These are phyloP conservation scores for Phytophthora tubulina DNA, from an alignment of 352 stramenopile species.

Conservation along the genomic window DNA sequence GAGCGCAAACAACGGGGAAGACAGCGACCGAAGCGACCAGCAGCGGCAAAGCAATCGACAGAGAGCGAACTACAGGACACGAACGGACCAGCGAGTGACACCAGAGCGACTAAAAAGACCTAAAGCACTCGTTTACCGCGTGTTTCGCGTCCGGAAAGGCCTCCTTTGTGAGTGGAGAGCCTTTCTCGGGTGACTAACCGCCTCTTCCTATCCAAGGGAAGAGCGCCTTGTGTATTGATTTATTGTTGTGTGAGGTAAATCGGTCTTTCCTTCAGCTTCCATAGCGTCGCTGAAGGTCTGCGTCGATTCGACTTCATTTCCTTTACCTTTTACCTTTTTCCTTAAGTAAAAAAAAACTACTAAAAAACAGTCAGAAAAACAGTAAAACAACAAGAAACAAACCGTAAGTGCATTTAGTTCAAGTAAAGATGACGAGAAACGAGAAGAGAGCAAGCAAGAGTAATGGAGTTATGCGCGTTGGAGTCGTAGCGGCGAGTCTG, in stretches of 20 bases:
- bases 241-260: conserved; percentile 22
- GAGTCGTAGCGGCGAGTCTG: conserved; percentile 25
- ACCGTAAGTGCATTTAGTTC: conserved; percentile 25
- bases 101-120: conserved; percentile 9
- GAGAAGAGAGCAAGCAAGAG: conserved; percentile 21
- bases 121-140: neutral
- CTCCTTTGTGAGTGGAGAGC: conserved; percentile 26
- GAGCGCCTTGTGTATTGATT: conserved; percentile 16
- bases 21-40: conserved; percentile 26
- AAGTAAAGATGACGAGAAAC: conserved; percentile 25
- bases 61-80: conserved; percentile 12
- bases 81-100: conserved; percentile 6
- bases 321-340: conserved; percentile 6
- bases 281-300: conserved; percentile 14
- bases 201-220: conserved; percentile 1
- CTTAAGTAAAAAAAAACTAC: conserved; percentile 26
- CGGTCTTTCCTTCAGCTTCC: conserved; percentile 22
- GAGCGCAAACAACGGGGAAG: conserved; percentile 23
- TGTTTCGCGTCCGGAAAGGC: conserved; percentile 12
- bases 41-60: conserved; percentile 17
- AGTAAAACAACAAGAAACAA: conserved; percentile 20
- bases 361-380: conserved; percentile 23
- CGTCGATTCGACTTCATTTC: conserved; percentile 23
- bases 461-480: conserved; percentile 13
- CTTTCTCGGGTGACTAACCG: conserved; percentile 19